Evolutionary conservation across 2,329 filamentous ascomycete species (phyloP).

Genomic region (Colletotrichum cuscutae): DNA sequence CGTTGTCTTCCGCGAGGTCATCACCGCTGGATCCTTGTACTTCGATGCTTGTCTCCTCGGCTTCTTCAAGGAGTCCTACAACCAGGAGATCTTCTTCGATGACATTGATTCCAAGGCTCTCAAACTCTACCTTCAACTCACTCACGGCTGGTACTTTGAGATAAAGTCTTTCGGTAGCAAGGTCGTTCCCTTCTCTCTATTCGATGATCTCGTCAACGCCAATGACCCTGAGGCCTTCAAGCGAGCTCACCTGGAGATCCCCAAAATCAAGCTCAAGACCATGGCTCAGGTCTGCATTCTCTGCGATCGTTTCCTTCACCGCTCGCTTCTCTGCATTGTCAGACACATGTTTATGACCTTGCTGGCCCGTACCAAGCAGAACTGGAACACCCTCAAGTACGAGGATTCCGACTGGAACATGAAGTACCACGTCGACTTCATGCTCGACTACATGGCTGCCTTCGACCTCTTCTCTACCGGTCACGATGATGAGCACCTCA

Average conservation of each 20-base stretch:
- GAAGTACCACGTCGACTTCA: slow-evolving; percentile 5
- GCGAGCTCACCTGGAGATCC: not conserved
- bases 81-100: slow-evolving; percentile 8
- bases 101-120: not conserved
- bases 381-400: slow-evolving; percentile 6
- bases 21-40: slow-evolving; percentile 23
- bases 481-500: slow-evolving; percentile 17
- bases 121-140: slow-evolving; percentile 19
- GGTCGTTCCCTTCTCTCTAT: not conserved
- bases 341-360: slow-evolving; percentile 24
- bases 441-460: slow-evolving; percentile 15
- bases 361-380: not conserved
- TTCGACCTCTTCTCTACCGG: slow-evolving; percentile 11
- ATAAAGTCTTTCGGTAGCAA: slow-evolving; percentile 22
- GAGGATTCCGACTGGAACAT: slow-evolving; percentile 1
- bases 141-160: slow-evolving; percentile 30
- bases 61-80: slow-evolving; percentile 20
- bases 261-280: not conserved
- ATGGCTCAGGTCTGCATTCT: slow-evolving; percentile 7
- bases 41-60: slow-evolving; percentile 19
- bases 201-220: not conserved
- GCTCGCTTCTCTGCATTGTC: slow-evolving; percentile 22
- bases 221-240: not conserved
- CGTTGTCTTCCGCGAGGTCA: slow-evolving; percentile 24
- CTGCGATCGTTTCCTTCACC: slow-evolving; percentile 23